Percentiles rank a stretch among this genome's conserved stretches.
Conservation (phyloP, 768 basidiomycete species). For the Solioccasus polychromus region DNA sequence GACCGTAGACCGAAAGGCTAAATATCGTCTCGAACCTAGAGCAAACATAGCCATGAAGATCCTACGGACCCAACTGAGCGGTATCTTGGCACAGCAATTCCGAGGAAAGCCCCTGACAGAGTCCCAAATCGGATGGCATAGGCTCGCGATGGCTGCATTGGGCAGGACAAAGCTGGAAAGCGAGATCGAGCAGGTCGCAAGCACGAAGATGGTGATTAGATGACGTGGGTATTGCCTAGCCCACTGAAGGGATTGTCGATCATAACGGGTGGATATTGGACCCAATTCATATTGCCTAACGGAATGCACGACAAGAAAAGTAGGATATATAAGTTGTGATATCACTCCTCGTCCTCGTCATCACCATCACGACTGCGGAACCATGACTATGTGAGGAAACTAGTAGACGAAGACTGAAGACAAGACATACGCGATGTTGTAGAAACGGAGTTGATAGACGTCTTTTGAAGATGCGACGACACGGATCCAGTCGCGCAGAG, state of each 20-base stretch:
- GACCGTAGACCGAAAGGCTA: constrained; percentile 83
- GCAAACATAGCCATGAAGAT: constrained; percentile 76
- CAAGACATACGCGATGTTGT: constrained; percentile 77
- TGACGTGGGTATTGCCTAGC: constrained; percentile 10
- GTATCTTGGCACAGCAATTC: constrained; percentile 63
- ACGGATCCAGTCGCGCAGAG: constrained; percentile 94
- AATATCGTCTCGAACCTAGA: constrained; percentile 66
- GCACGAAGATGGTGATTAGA: constrained; percentile 16
- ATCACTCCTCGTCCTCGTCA: constrained; percentile 53
- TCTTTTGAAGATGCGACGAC: constrained; percentile 95
- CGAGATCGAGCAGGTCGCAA: constrained; percentile 17
- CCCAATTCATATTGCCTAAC: constrained; percentile 9
- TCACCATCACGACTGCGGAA: constrained; percentile 43
- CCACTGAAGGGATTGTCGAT: no score
- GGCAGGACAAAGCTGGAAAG: constrained; percentile 46
- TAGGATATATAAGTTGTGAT: background rate
- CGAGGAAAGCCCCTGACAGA: constrained; percentile 57
- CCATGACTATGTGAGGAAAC: constrained; percentile 1
- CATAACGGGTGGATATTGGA: no score
- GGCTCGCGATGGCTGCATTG: constrained; percentile 60
- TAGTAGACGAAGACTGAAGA: no score
- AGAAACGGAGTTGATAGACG: constrained; percentile 92
- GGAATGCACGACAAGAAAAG: constrained; percentile 3
- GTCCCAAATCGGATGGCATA: constrained; percentile 69
- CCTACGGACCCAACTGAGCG: constrained; percentile 61